Percentiles rank a stretch among this genome's conserved stretches.
Evolutionary conservation across 2,329 filamentous ascomycete species (phyloP).

Genomic region (Ophiostoma angusticollis): DNA sequence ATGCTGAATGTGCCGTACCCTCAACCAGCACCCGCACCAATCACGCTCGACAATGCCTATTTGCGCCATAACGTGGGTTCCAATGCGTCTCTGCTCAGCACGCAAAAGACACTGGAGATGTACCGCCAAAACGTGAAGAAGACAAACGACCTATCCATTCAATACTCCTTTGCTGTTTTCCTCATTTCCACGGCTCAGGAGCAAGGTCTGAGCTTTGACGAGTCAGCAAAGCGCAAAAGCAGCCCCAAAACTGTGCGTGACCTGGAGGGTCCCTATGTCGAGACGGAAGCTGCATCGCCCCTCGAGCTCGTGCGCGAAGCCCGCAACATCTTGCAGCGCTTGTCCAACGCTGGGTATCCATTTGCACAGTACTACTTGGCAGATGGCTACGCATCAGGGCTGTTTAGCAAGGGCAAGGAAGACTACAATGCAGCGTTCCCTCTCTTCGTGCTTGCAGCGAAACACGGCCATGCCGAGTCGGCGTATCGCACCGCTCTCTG

Average conservation of each 20-base stretch:
- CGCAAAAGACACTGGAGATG: slow-evolving; percentile 93
- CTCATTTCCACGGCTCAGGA: slow-evolving; percentile 83
- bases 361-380: slow-evolving; percentile 97
- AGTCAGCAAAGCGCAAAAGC: slow-evolving; percentile 31
- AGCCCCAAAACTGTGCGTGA: slow-evolving; percentile 35
- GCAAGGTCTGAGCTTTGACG: slow-evolving; percentile 44
- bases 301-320: slow-evolving; percentile 73
- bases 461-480: slow-evolving; percentile 94
- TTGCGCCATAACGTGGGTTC: slow-evolving; percentile 69
- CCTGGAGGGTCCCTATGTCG: slow-evolving; percentile 32
- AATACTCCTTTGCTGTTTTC: slow-evolving; percentile 94
- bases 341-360: slow-evolving; percentile 80
- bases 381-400: slow-evolving; percentile 83
- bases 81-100: slow-evolving; percentile 81
- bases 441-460: slow-evolving; percentile 83
- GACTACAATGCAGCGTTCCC: slow-evolving; percentile 88
- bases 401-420: slow-evolving; percentile 89
- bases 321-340: slow-evolving; percentile 72
- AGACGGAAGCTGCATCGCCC: slow-evolving; percentile 37
- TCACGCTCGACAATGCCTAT: slow-evolving; percentile 67
- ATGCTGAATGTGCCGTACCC: slow-evolving; percentile 61
- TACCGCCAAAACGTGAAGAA: slow-evolving; percentile 96
- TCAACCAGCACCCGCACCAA: slow-evolving; percentile 55
- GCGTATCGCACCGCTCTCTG: slow-evolving; percentile 86
- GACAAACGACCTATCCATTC: slow-evolving; percentile 76